Conservation (phyloP, 768 basidiomycete genomes). For the Russula griseocarnosa region DNA sequence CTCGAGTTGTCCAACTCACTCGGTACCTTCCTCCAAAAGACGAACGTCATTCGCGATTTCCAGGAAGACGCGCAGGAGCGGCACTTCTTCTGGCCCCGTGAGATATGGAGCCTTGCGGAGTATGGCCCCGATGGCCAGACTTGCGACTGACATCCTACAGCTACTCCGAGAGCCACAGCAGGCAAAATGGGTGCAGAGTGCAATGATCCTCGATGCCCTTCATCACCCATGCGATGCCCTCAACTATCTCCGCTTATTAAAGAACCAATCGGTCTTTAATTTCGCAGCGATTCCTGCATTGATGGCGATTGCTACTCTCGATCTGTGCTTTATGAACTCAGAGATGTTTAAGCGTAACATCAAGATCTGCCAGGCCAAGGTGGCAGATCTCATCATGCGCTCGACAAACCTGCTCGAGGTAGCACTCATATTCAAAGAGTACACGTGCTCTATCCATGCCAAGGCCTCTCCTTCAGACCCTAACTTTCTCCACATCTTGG, state of each 20-base stretch:
- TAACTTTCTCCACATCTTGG: conserved; percentile 74
- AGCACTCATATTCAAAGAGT: conserved; percentile 79
- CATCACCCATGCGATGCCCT: conserved; percentile 79
- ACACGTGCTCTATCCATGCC: conserved; percentile 75
- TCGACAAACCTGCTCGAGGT: conserved; percentile 93
- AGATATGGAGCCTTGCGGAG: conserved; percentile 69
- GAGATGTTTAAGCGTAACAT: conserved; percentile 81
- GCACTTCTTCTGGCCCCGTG: conserved; percentile 91
- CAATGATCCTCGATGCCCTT: conserved; percentile 85
- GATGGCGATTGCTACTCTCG: conserved; percentile 95
- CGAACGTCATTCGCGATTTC: conserved; percentile 95
- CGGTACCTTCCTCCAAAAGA: conserved; percentile 96
- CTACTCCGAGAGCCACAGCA: conserved; percentile 56
- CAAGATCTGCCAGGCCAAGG: conserved; percentile 91
- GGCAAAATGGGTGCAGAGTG: conserved; percentile 78
- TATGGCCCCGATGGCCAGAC: conserved; percentile 43
- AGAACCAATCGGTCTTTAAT: conserved; percentile 93
- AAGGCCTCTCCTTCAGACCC: conserved; percentile 80
- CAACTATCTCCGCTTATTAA: conserved; percentile 83
- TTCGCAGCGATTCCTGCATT: conserved; percentile 92
- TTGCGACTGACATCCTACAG: conserved; percentile 65
- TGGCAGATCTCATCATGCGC: conserved; percentile 82
- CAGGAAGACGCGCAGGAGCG: conserved; percentile 83
- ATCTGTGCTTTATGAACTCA: conserved; percentile 90
- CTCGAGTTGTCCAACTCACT: conserved; percentile 89